These are phyloP conservation scores for Alternaria arbusti DNA, from an alignment of 2,329 filamentous ascomycete species.

Conservation along the genomic window DNA sequence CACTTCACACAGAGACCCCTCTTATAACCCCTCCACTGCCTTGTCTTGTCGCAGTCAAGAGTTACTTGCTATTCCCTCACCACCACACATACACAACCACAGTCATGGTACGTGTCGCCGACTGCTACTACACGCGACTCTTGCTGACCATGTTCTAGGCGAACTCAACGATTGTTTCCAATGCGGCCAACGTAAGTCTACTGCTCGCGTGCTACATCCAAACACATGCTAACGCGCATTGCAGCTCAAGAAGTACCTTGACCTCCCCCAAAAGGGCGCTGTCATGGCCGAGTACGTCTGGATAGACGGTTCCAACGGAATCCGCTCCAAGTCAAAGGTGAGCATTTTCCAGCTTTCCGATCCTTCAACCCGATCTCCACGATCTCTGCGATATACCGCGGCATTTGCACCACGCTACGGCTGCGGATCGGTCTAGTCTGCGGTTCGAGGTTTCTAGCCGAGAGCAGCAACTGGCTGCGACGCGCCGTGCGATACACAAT, in stretches of 20 bases:
- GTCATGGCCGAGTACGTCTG: constrained; percentile 97
- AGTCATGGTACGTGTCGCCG: constrained; percentile 40
- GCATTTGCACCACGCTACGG: constrained; percentile 11
- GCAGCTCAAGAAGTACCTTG: constrained; percentile 90
- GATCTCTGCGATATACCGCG: constrained; percentile 2
- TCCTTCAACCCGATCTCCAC: not conserved
- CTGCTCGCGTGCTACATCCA: constrained; percentile 21
- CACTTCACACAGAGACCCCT: constrained; percentile 8
- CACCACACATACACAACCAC: constrained; percentile 27
- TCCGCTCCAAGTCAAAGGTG: constrained; percentile 96
- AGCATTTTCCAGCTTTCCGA: constrained; percentile 48
- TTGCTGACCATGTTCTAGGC: constrained; percentile 34
- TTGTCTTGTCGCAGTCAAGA: constrained; percentile 8
- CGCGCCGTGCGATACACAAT: constrained; percentile 10
- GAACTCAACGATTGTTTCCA: constrained; percentile 53
- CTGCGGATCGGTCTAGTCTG: constrained; percentile 5
- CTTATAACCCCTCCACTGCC: constrained; percentile 19
- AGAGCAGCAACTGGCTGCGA: constrained; percentile 4
- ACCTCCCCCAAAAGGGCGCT: constrained; percentile 84
- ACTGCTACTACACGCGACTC: not conserved
- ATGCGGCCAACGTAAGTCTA: constrained; percentile 55
- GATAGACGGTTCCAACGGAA: constrained; percentile 83
- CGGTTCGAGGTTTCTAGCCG: constrained; percentile 3
- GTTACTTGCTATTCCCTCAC: constrained; percentile 6
- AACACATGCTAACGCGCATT: constrained; percentile 29